Evolutionary conservation across 148 eudicot genomes (phyloP).

Genomic region (Persicaria maculosa): DNA sequence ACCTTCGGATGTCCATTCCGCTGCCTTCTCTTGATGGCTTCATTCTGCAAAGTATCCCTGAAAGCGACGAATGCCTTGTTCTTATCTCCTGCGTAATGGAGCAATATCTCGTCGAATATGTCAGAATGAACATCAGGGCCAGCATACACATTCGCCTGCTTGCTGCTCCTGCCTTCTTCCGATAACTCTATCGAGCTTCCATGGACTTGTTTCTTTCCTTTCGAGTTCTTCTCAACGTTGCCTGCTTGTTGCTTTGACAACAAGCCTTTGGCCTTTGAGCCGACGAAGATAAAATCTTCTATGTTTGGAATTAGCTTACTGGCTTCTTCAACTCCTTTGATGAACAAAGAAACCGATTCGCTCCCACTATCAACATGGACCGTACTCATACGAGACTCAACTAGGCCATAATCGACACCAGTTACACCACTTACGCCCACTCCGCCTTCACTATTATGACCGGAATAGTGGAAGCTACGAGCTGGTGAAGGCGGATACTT

Average conservation of each 20-base stretch:
- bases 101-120: conserved; percentile 52
- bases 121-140: conserved; percentile 38
- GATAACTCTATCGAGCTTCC: conserved; percentile 23
- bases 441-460: conserved; percentile 5
- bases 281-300: not conserved
- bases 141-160: conserved; percentile 43
- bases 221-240: conserved; percentile 16
- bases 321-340: not conserved
- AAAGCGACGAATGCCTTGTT: conserved; percentile 29
- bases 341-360: not conserved
- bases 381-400: conserved; percentile 23
- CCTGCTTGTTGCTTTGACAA: too few species aligned
- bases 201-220: conserved; percentile 41
- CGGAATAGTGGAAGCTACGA: too few species aligned
- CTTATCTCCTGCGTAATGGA: conserved; percentile 33
- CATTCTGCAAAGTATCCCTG: conserved; percentile 25
- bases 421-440: conserved; percentile 17
- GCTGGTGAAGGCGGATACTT: conserved; percentile 41
- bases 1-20: conserved; percentile 21
- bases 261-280: not conserved
- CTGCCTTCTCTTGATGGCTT: conserved; percentile 20
- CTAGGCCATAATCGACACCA: conserved; percentile 21
- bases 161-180: conserved; percentile 38
- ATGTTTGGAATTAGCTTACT: not conserved
- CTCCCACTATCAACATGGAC: not conserved